A percentile compares a stretch with the other conserved stretches of the same genome.
phyloP scores from a whole-genome alignment of 441 rosid species.

The Isatis lusitanica region DNA sequence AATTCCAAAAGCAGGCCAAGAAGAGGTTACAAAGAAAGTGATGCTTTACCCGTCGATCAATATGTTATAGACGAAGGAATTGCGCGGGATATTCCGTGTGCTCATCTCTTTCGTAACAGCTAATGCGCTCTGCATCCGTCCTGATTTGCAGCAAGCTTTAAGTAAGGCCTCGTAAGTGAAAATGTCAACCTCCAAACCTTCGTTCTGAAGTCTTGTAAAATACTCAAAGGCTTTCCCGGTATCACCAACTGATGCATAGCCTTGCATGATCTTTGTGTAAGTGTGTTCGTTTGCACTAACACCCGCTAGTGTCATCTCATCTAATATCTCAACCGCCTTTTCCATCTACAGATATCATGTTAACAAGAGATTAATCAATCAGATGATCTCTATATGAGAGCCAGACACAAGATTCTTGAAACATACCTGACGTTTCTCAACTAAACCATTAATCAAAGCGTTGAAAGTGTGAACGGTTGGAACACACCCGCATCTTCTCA shows the following conservation, averaged over 20 bases:
- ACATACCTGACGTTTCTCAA: slow-evolving; percentile 85
- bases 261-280: slow-evolving; percentile 94
- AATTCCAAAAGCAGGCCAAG: not conserved
- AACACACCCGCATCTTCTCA: slow-evolving; percentile 90
- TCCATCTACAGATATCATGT: slow-evolving; percentile 62
- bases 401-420: not conserved
- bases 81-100: slow-evolving; percentile 70
- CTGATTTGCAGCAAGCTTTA: slow-evolving; percentile 97
- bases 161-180: slow-evolving; percentile 86
- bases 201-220: slow-evolving; percentile 75
- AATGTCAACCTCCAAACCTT: slow-evolving; percentile 81
- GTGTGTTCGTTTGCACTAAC: slow-evolving; percentile 82
- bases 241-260: slow-evolving; percentile 92
- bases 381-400: not conserved
- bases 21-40: not conserved
- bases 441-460: slow-evolving; percentile 88
- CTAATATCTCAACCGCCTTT: slow-evolving; percentile 82
- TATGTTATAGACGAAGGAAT: slow-evolving; percentile 83
- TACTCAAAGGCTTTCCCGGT: slow-evolving; percentile 92
- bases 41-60: slow-evolving; percentile 80
- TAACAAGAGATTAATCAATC: not conserved
- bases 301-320: slow-evolving; percentile 85
- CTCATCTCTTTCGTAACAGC: slow-evolving; percentile 96
- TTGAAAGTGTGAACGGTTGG: slow-evolving; percentile 92
- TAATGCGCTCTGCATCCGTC: slow-evolving; percentile 97